Percentiles rank a stretch among this genome's conserved stretches.
Evolutionary conservation across 352 stramenopile species (phyloP).

Genomic region (Globisporangium abappressorium): DNA sequence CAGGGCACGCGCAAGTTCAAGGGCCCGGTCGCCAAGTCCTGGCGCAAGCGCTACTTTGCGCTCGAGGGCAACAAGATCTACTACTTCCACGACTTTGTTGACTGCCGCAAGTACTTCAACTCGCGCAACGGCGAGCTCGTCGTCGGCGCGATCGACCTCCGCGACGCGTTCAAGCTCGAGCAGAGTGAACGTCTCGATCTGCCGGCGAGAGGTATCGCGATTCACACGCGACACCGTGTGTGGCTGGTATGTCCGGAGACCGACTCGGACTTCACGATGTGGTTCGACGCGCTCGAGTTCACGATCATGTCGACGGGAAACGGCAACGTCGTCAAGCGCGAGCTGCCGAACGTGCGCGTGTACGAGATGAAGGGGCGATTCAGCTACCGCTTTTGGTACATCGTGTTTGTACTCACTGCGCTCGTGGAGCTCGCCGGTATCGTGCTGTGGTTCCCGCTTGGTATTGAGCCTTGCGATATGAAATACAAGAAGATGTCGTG

Average conservation of each 20-base stretch:
- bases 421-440: constrained; percentile 53
- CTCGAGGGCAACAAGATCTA: constrained; percentile 84
- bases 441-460: constrained; percentile 49
- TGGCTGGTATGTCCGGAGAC: constrained; percentile 80
- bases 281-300: constrained; percentile 76
- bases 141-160: constrained; percentile 70
- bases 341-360: constrained; percentile 73
- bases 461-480: constrained; percentile 66
- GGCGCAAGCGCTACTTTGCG: constrained; percentile 81
- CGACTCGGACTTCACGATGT: constrained; percentile 80
- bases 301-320: constrained; percentile 70
- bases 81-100: constrained; percentile 84
- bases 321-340: constrained; percentile 74
- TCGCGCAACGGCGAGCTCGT: constrained; percentile 73
- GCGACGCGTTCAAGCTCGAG: constrained; percentile 76
- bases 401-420: constrained; percentile 67
- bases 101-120: constrained; percentile 86
- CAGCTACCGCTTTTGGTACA: constrained; percentile 71
- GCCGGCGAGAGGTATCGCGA: constrained; percentile 59
- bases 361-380: constrained; percentile 76
- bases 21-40: constrained; percentile 74
- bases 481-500: constrained; percentile 54
- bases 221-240: constrained; percentile 70
- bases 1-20: constrained; percentile 81
- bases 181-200: constrained; percentile 75